Base-by-base conservation (phyloP, 176 grass and related monocot genomes). In the Tuctoria greenei region DNA sequence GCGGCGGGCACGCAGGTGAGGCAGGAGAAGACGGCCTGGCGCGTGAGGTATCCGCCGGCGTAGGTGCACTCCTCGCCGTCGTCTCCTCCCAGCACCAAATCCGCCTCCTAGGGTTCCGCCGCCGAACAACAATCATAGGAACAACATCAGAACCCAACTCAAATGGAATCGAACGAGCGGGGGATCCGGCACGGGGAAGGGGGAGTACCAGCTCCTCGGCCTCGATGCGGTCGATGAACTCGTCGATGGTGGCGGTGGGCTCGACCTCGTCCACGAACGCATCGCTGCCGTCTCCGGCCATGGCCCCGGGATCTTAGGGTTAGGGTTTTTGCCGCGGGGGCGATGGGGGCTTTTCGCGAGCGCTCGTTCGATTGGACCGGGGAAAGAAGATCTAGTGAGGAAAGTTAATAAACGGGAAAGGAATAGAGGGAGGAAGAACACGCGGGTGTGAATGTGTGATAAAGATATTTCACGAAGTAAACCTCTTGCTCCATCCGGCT, bases 11-110 rank as follows among this genome's bases (percentile, higher is more conserved):
- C 91, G 76, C 95, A 99, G 45, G 95, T 99, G 82, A 99, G 80
- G 70, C 95, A 99, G 20, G 95, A 99, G 89, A 99, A 99, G 40
- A 99, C 86, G 37, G 95, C 95, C 84, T 99, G 95, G 79, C 95
- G 90, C 70, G 88, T 99, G 87, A 94, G 84, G 84, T 95, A 95
- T 1, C 95, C 89, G 38, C 67, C 79, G 31, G 73, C 82, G 76
- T 95, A 99, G 58, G 95, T 99, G 91, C 95, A 99, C 66, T 95
- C 95, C 79, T 92, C 88, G 55, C 95, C 95, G 25, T 99, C 95
- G 76, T 99, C 95, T 13, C 91, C 95, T 45, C 95, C 95, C 65
- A 99, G 76, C 50, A 99, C 91, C 82, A 99, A 85, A 84, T 99
- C 91, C 17, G 82, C 95, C 72, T 95, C 91, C 95, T 99, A 85